Percentiles rank a stretch among this genome's conserved stretches.
phyloP scores from a whole-genome alignment of 208 protist genomes.

The Trypanosoma avium region DNA sequence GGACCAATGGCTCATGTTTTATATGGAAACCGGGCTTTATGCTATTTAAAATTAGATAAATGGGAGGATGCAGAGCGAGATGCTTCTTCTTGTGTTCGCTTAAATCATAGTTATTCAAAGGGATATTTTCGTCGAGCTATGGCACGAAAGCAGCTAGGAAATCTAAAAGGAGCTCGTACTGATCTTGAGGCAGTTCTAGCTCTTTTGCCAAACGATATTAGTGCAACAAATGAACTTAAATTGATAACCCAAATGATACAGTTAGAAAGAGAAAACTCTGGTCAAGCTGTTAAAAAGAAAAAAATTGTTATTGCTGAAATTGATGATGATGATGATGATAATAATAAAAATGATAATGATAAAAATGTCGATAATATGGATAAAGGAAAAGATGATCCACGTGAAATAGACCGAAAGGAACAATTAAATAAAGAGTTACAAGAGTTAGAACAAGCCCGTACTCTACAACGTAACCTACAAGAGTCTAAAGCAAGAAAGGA shows the following conservation, averaged over 20 bases:
- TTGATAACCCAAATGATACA: conserved; percentile 74
- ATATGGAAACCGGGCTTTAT: conserved; percentile 87
- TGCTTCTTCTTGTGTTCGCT: conserved; percentile 68
- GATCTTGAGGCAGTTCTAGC: conserved; percentile 88
- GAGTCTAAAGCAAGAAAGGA: conserved; percentile 31
- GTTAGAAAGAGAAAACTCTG: conserved; percentile 42
- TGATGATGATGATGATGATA: conserved; percentile 78
- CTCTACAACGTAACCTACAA: conserved; percentile 31
- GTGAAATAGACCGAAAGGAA: conserved; percentile 25
- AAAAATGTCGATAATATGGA: conserved; percentile 9
- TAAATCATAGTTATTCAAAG: conserved; percentile 86
- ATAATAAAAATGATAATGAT: conserved; percentile 27
- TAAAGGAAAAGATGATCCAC: neutral
- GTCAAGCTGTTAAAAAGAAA: conserved; percentile 38
- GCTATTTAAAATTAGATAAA: conserved; percentile 70
- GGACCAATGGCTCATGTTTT: conserved; percentile 66
- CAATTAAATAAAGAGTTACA: conserved; percentile 46
- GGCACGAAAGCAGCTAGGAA: conserved; percentile 79
- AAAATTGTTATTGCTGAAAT: conserved; percentile 86
- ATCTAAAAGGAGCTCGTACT: conserved; percentile 77
- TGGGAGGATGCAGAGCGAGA: conserved; percentile 85
- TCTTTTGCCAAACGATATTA: conserved; percentile 65
- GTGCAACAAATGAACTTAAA: conserved; percentile 68
- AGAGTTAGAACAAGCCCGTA: conserved; percentile 36
- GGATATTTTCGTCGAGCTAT: conserved; percentile 86